Base-by-base conservation (phyloP, 768 basidiomycete genomes). In the Trichaptum fuscoviolaceum region DNA sequence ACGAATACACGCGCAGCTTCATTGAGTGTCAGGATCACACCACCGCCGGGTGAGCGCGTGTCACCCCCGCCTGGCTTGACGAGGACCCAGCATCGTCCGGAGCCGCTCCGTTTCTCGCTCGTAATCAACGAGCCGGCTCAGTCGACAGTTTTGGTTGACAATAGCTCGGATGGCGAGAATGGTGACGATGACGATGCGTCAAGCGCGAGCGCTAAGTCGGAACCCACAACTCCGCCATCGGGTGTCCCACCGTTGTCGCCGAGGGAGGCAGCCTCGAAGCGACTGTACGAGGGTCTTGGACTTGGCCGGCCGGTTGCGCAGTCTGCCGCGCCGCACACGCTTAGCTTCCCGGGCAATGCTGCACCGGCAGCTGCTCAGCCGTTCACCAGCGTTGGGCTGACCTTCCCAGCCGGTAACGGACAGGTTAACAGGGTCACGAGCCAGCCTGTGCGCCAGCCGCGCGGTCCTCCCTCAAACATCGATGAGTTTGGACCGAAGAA, bases 401-500 rank as follows among this genome's bases (percentile, higher is more conserved):
- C 25, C 58, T 65, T 58, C 67, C 65, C 64, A 26, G 62, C 59
- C 57, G 42, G 42, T 52, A 67, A 66, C 36, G 59, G 59, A 15
- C 76, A 78, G 72, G 83, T 78, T 76, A 79, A 83, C 80, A 85
- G 87, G 82, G 73, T 88, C 77, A 81, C 81, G 68, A 90, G 87
- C 75, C 87, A 89, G 73, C 89, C 91, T 67, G 82, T 88, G 64
- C 88, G 93, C 76, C 93, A 95, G 81, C 93, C 93, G 72, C 86
- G 88, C 67, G 93, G 93, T 71, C 93, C 93, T 66, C 93, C 93
- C 58, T 90, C 90, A 25, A 89, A 90, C 73, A 87, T 87, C 69
- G 93, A 95, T 73, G 93, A 95, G 74, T 85, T 95, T 63, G 89
- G 90, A 23, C 89, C 91, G 58, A 90, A 91, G 83, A 95, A 95